Conservation (phyloP, 257 asterid genomes). For the Misopates orontium region DNA sequence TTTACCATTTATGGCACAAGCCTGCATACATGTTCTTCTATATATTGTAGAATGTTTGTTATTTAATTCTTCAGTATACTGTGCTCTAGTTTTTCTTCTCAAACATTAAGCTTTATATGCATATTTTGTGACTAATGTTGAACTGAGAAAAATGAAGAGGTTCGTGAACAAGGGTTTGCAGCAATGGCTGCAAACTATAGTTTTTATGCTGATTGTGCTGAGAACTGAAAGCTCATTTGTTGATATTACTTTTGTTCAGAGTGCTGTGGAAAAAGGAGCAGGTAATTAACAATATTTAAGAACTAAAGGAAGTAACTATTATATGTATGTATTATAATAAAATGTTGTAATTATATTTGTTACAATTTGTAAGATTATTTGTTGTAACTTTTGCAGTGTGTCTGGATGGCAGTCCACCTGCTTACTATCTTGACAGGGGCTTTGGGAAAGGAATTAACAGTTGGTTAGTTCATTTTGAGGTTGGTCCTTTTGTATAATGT, state of each 20-base stretch:
- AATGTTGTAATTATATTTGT: not conserved
- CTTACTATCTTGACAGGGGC: conserved; percentile 61
- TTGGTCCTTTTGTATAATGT: conserved; percentile 7
- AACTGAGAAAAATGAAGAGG: conserved; percentile 36
- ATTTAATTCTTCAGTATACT: too few relatives aligned
- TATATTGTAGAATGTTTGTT: too few relatives aligned
- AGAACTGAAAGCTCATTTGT: conserved; percentile 40
- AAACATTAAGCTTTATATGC: too few relatives aligned
- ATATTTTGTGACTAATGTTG: too few relatives aligned
- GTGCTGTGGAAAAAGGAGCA: conserved; percentile 70
- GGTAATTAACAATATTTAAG: conserved; percentile 35
- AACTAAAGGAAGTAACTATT: too few relatives aligned
- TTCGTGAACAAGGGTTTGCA: conserved; percentile 34
- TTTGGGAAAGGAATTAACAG: conserved; percentile 54
- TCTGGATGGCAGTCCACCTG: conserved; percentile 85
- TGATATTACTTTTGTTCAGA: conserved; percentile 47
- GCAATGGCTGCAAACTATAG: conserved; percentile 36
- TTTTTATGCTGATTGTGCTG: conserved; percentile 26
- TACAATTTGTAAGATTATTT: conserved; percentile 43
- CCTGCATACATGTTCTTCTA: too few relatives aligned
- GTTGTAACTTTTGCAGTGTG: conserved; percentile 47
- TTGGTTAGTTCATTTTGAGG: conserved; percentile 77
- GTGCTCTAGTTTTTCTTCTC: too few relatives aligned
- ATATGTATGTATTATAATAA: too few relatives aligned
- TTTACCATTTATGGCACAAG: too few relatives aligned